These are phyloP conservation scores for Termitomyces heimii DNA, from an alignment of 768 basidiomycete species.

Conservation along the genomic window DNA sequence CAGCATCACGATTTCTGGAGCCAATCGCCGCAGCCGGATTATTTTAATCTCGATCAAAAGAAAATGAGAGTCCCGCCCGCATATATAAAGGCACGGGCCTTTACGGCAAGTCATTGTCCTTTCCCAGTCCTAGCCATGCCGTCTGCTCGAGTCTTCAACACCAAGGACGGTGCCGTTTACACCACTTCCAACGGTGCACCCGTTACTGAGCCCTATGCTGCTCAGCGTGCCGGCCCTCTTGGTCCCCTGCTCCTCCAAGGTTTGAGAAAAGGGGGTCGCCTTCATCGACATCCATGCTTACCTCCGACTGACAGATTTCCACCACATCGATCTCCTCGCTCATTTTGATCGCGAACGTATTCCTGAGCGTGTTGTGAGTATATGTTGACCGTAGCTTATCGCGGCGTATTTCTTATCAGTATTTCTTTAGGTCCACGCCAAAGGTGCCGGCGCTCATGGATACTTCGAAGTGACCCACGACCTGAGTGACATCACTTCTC, in stretches of 20 bases:
- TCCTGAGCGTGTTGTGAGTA: constrained; percentile 83
- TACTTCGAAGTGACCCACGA: constrained; percentile 88
- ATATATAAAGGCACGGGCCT: background rate
- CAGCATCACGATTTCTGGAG: background rate
- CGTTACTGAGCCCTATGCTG: constrained; percentile 68
- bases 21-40: constrained; percentile 2
- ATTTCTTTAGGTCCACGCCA: constrained; percentile 70
- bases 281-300: background rate
- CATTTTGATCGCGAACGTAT: constrained; percentile 96
- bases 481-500: constrained; percentile 75
- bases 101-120: background rate
- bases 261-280: constrained; percentile 21
- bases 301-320: constrained; percentile 53
- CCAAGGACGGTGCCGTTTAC: constrained; percentile 59
- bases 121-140: background rate
- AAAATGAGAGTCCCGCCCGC: background rate
- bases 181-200: constrained; percentile 85
- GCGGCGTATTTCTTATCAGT: constrained; percentile 16
- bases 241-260: constrained; percentile 92
- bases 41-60: background rate
- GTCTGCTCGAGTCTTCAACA: constrained; percentile 46
- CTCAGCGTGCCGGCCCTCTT: constrained; percentile 64
- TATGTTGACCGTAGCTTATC: constrained; percentile 10
- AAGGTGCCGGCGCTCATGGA: constrained; percentile 90
- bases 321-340: constrained; percentile 83